Percentiles rank a stretch among this genome's conserved stretches.
Evolutionary conservation across 2,329 filamentous ascomycete genomes (phyloP).

Genomic region (Microthyrium microscopicum): DNA sequence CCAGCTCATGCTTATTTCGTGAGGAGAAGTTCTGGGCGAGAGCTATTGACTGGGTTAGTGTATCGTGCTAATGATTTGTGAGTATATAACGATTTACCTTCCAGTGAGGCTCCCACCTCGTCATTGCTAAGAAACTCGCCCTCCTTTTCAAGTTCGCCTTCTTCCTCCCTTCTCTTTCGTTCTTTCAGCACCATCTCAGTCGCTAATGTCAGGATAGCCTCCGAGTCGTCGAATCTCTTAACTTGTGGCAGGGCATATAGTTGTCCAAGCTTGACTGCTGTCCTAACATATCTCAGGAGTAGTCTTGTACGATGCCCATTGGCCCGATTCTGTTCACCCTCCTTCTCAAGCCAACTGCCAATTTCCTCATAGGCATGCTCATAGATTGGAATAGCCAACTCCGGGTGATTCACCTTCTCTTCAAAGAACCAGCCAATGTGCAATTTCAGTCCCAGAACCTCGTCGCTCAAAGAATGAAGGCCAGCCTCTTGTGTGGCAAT

Average conservation of each 20-base stretch:
- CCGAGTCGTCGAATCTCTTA: constrained; percentile 54
- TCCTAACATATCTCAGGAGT: constrained; percentile 55
- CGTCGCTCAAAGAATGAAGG: constrained; percentile 80
- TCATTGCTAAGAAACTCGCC: constrained; percentile 53
- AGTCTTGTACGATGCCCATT: constrained; percentile 43
- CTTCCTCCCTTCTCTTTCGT: constrained; percentile 45
- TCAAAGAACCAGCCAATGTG: constrained; percentile 68
- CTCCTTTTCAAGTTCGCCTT: constrained; percentile 54
- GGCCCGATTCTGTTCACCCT: constrained; percentile 22
- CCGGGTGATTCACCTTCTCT: constrained; percentile 43
- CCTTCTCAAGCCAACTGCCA: constrained; percentile 30
- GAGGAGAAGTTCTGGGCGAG: constrained; percentile 63
- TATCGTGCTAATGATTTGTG: constrained; percentile 18
- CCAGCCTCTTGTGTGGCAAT: constrained; percentile 53
- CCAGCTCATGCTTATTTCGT: constrained; percentile 60
- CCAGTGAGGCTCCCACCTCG: constrained; percentile 57
- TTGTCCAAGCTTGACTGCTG: constrained; percentile 70
- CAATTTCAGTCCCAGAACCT: constrained; percentile 78
- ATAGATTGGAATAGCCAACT: constrained; percentile 57
- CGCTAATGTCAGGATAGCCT: constrained; percentile 61
- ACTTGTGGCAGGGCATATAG: constrained; percentile 66
- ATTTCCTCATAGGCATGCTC: constrained; percentile 61
- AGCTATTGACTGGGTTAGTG: constrained; percentile 31
- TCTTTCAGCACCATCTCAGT: constrained; percentile 69
- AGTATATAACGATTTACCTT: constrained; percentile 31